Base-by-base conservation (phyloP, 371 early-diverging fungal species). In the Mucor saturninus region DNA sequence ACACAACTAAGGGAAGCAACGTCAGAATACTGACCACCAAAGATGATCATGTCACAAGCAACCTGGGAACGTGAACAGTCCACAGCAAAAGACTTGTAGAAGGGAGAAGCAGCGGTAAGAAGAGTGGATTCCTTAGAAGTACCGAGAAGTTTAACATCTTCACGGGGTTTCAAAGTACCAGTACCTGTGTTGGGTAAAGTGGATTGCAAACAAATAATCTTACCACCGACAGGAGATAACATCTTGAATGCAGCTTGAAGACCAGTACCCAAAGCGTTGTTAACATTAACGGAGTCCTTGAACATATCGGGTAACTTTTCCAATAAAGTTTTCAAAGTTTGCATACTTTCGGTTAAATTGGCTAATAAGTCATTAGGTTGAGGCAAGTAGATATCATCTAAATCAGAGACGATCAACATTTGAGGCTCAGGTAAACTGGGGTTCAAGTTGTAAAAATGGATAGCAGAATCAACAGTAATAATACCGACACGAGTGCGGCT, bases 71-170 rank as follows among this genome's bases (percentile, higher is more conserved):
- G 90, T 26, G 97, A 92, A 72, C 98, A 95, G 53, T 94, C 93
- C 0, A 93, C 92, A 8, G 98, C 97, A 68, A 97, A 88, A 30
- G 86, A 83, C 80, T 98, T 97, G 87, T 98, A 99, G 74, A 96
- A 98, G 0, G 81, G 79, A 21, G 86, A 87, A 28, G 91, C 88
- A 9, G 98, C 88, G 64, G 93, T 90, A 39, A 97, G 71, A 59
- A 97, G 79, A 5, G 90, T 78, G 0, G 91, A 88, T 77, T 98
- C 97, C 75, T 92, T 87, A 11, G 90, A 83, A 1, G 96, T 95
- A 6, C 96, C 96, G 21, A 94, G 70, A 6, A 92, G 71, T 69
- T 93, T 94, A 50, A 91, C 81, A 63, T 97, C 97, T 56, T 95
- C 93, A 31, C 97, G 88, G 56, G 80, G 71, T 68, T 93, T 95